Percentiles rank a stretch among this genome's conserved stretches.
Conservation (phyloP, 257 asterid genomes). For the Solanum pinnatisectum region DNA sequence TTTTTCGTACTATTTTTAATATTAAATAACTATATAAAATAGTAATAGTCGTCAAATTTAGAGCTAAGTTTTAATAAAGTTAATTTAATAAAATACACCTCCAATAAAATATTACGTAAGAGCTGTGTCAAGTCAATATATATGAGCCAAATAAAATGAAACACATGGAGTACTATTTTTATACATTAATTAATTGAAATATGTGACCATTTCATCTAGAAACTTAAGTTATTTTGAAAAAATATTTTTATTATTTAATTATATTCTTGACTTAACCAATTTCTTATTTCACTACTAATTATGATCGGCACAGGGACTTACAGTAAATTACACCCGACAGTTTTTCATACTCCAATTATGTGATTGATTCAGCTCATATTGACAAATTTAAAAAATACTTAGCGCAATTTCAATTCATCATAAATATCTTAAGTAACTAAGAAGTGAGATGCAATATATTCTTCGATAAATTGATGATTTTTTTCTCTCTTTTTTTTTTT, state of each 20-base stretch:
- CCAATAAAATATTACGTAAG: background rate
- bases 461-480: background rate
- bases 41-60: background rate
- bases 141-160: background rate
- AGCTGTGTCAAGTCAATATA: background rate
- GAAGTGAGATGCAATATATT: background rate
- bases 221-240: background rate
- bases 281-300: background rate
- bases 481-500: fast-evolving
- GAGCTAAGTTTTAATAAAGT: background rate
- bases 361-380: background rate
- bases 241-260: no score
- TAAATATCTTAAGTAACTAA: background rate
- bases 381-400: background rate
- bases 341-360: background rate
- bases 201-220: no score
- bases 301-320: background rate
- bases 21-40: no score
- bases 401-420: background rate
- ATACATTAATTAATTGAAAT: background rate
- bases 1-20: background rate
- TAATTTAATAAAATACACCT: background rate
- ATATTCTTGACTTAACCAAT: background rate
- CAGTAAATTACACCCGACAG: background rate
- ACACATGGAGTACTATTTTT: background rate